phyloP scores from a whole-genome alignment of 768 basidiomycete genomes.

The Pulveroboletus sp. region DNA sequence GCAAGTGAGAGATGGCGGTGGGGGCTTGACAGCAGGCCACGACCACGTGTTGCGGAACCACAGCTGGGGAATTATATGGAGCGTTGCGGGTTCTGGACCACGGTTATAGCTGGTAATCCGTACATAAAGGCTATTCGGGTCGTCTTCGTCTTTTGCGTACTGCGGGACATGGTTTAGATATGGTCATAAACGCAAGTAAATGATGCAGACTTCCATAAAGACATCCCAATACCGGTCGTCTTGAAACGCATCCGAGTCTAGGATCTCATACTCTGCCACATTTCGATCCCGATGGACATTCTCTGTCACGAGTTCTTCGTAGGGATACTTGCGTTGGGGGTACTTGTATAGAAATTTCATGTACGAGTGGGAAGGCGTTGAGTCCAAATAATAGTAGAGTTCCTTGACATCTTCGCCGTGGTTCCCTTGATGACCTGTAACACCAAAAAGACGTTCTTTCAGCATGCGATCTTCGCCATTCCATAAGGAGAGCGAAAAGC shows the following conservation, averaged over 20 bases:
- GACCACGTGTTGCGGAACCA: slow-evolving; percentile 99
- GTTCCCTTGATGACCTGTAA: slow-evolving; percentile 96
- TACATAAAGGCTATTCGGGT: slow-evolving; percentile 82
- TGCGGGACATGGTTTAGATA: slow-evolving; percentile 28
- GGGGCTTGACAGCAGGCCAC: slow-evolving; percentile 70
- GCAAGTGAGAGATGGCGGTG: slow-evolving; percentile 56
- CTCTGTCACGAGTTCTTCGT: slow-evolving; percentile 88
- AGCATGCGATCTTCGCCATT: slow-evolving; percentile 92
- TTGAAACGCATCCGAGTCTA: slow-evolving; percentile 89
- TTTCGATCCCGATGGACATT: slow-evolving; percentile 78
- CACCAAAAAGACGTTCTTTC: slow-evolving; percentile 94
- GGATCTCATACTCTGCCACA: slow-evolving; percentile 87
- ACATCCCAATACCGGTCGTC: slow-evolving; percentile 98
- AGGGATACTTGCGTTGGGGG: slow-evolving; percentile 87
- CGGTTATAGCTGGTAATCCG: slow-evolving; percentile 97
- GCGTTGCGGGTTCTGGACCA: slow-evolving; percentile 88
- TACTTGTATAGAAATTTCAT: slow-evolving; percentile 99
- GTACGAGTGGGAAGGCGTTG: slow-evolving; percentile 98
- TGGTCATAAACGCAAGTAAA: slow-evolving; percentile 3
- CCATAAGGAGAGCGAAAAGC: slow-evolving; percentile 90
- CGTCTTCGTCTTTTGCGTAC: slow-evolving; percentile 97
- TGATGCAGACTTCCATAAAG: slow-evolving; percentile 79
- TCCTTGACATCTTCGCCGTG: slow-evolving; percentile 99
- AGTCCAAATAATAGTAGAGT: slow-evolving; percentile 97
- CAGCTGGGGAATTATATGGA: slow-evolving; percentile 92